phyloP scores from a whole-genome alignment of 164 flowering plant genomes.

The Annona squamosa region DNA sequence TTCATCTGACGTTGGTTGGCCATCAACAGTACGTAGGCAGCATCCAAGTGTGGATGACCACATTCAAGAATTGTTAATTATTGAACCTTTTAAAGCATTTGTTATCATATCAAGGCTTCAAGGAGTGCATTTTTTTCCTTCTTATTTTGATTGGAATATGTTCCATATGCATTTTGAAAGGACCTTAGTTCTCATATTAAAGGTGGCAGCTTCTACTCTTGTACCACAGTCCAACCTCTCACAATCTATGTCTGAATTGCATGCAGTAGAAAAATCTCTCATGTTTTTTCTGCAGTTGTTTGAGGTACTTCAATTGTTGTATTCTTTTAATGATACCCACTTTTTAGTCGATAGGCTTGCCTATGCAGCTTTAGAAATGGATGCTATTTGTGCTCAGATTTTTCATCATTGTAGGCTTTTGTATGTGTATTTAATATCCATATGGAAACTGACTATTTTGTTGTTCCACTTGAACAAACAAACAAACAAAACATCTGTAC shows the following conservation, averaged over 20 bases:
- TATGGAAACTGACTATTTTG: not conserved
- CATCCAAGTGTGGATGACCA: no score
- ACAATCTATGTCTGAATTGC: not conserved
- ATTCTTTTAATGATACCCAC: not conserved
- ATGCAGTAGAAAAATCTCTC: not conserved
- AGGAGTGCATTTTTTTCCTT: no score
- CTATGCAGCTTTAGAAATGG: not conserved
- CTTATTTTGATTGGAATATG: no score
- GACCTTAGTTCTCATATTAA: no score
- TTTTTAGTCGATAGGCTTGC: not conserved
- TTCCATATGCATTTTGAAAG: no score
- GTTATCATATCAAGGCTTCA: no score
- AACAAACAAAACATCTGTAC: conserved; percentile 1
- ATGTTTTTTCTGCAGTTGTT: not conserved
- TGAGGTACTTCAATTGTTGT: not conserved
- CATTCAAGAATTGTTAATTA: no score
- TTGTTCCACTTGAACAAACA: not conserved
- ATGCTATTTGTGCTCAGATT: not conserved
- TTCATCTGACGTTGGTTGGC: no score
- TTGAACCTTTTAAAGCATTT: no score
- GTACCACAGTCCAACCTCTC: no score
- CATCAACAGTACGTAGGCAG: no score
- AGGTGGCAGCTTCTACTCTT: no score
- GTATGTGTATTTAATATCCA: not conserved
- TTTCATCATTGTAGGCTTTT: not conserved